Evolutionary conservation across 2,329 filamentous ascomycete genomes (phyloP), one percentile per base, ranked within the genome.

Genomic region (Colletotrichum camelliae): DNA sequence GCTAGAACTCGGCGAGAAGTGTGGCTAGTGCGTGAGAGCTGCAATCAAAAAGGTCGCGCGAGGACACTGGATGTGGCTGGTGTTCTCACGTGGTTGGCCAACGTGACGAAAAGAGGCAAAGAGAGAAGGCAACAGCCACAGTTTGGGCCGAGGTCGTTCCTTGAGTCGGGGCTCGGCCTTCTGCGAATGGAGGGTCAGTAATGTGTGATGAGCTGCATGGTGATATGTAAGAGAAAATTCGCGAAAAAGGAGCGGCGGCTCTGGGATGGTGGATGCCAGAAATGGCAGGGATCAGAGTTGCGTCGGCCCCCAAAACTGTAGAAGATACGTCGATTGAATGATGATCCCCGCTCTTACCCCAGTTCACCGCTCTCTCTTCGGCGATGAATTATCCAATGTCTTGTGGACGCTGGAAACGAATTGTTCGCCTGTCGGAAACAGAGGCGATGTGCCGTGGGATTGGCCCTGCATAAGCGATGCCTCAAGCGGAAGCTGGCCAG

Each of bases 281-380:
- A 69, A 35, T 18, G 67, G 35, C 33, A 61, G 55, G 67, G 55
- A 52, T 57, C 67, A 31, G 48, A 37, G 12, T 13, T 29, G 48
- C 35, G 21, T 70, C 52, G 48, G 48, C 43, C 48, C 29, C 68
- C 37, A 65, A 61, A 60, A 52, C 27, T 29, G 29, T 33, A 16
- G 35, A 33, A 48, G 55, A 55, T 64, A 57, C 16, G 33, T 74
- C 39, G 35, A n/a, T 18, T 21, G 33, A 48, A 39, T 21, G n/a
- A 5, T 60, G 48, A 21, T 52, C 68, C 31, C 68, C 61, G 52
- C 61, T 52, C 29, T 33, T 31, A 67, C 62, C 60, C 55, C 55
- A 48, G 69, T 66, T 31, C 31, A 21, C 39, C 68, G 72, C 72
- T 72, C 52, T 66, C 55, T 75, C 33, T 37, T 75, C 68, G 72